Percentiles rank a stretch among this genome's conserved stretches.
phyloP scores from a whole-genome alignment of 108 stramenopile species.

The Conticribra weissflogii region DNA sequence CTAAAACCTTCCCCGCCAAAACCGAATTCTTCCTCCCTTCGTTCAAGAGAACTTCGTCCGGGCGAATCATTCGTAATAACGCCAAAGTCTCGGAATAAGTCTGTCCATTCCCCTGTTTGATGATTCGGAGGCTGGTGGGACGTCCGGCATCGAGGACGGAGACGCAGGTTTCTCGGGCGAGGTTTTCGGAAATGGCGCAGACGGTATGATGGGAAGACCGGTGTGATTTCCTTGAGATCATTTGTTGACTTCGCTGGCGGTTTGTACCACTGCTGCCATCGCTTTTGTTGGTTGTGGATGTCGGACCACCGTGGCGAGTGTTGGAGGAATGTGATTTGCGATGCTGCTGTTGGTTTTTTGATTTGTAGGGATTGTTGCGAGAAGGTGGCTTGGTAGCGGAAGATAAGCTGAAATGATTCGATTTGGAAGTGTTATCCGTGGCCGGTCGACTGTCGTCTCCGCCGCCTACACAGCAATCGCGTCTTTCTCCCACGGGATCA shows the following conservation, averaged over 20 bases:
- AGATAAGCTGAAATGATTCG: constrained; percentile 42
- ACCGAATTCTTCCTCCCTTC: constrained; percentile 80
- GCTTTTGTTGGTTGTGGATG: neutral
- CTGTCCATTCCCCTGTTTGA: constrained; percentile 87
- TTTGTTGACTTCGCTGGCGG: constrained; percentile 8
- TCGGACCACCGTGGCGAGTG: neutral
- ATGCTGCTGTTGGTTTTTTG: neutral
- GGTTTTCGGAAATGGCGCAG: constrained; percentile 83
- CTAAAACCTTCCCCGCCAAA: constrained; percentile 69
- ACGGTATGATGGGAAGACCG: constrained; percentile 66
- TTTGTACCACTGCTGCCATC: neutral
- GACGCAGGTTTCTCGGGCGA: constrained; percentile 88
- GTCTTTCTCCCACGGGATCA: too few species aligned
- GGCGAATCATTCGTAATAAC: constrained; percentile 68
- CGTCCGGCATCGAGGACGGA: constrained; percentile 76
- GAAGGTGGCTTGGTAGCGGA: constrained; percentile 12
- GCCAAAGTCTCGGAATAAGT: constrained; percentile 86
- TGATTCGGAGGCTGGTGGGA: constrained; percentile 70
- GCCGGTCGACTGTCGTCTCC: constrained; percentile 2
- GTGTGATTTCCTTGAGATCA: constrained; percentile 1
- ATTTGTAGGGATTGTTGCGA: constrained; percentile 5
- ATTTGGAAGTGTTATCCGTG: constrained; percentile 26
- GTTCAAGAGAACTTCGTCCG: constrained; percentile 86
- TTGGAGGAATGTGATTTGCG: too few species aligned
- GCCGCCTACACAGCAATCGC: neutral